Evolutionary conservation across 805 yeast genomes (phyloP).

Genomic region (Ogataea sp.): DNA sequence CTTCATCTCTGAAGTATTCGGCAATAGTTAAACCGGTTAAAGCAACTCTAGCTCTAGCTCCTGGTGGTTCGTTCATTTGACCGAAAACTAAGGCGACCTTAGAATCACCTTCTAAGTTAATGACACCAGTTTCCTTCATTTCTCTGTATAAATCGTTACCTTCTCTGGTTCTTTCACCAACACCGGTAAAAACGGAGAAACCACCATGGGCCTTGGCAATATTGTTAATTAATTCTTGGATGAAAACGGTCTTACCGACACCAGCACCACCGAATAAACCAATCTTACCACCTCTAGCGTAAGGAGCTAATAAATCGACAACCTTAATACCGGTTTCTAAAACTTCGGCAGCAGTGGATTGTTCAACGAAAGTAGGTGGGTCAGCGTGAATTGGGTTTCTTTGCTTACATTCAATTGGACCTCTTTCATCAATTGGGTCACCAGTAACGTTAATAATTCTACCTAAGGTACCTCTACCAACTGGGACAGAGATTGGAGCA

Average conservation of each 20-base stretch:
- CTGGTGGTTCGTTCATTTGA: conserved; percentile 99
- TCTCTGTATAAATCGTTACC: conserved; percentile 99
- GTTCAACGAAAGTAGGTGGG: conserved; percentile 93
- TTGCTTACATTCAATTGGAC: conserved; percentile 89
- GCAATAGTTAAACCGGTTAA: conserved; percentile 99
- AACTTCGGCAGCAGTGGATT: conserved; percentile 96
- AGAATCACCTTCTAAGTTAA: conserved; percentile 98
- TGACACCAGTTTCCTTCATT: conserved; percentile 99
- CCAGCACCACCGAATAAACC: conserved; percentile 99
- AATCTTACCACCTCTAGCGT: conserved; percentile 99
- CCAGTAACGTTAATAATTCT: conserved; percentile 97
- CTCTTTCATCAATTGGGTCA: conserved; percentile 99
- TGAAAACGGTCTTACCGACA: conserved; percentile 99
- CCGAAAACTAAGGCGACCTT: conserved; percentile 99
- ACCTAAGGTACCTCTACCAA: conserved; percentile 98
- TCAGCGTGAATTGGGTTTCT: conserved; percentile 99
- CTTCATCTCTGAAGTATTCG: conserved; percentile 99
- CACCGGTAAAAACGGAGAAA: conserved; percentile 99
- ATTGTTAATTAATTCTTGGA: conserved; percentile 99
- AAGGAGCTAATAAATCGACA: conserved; percentile 98
- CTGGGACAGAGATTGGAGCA: conserved; percentile 98
- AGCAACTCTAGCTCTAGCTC: conserved; percentile 99
- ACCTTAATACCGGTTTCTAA: conserved; percentile 99
- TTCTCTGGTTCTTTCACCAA: conserved; percentile 99
- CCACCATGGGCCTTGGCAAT: conserved; percentile 99